Base-by-base conservation (phyloP, 192 early-diverging fungal species). In the Backusella luteola region DNA sequence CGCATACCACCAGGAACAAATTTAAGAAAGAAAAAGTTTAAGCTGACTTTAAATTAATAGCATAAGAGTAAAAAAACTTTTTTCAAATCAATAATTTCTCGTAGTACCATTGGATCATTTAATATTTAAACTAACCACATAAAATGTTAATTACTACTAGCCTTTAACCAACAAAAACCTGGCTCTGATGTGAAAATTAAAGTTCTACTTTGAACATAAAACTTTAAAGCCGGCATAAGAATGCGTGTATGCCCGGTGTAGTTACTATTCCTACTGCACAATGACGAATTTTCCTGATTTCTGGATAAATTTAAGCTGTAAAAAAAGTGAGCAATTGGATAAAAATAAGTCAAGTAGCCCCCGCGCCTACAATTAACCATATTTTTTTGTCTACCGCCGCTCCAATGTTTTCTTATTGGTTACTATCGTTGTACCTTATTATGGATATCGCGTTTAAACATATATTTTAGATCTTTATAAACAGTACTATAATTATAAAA, bases 21-120 rank as follows among this genome's bases (percentile, higher is more conserved):
- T 44, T 44, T 44, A 17, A 44, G 15, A 44, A 44, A 17, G 38
- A 39, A 39, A 56, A 56, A 53, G 21, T 21, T 56, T 21, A 56
- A 21, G 19, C 53, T 19, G 53, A 3, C 53, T n/a, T 21, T 56
- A 56, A 21, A 56, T 21, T 56, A 21, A n/a, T 56, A 21, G 53
- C 53, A 56, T 56, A 56, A 56, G n/a, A 56, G n/a, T 21, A 21
- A 26, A 56, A 32, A 56, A 56, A 56, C 52, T 56, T 21, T 3
- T 56, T 56, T 56, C 53, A 56, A 56, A 56, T 56, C 53, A 56
- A 56, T 26, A 56, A 56, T 56, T 56, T 26, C n/a, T 56, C 21
- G 53, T 56, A 21, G 53, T 56, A 21, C n/a, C n/a, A 56, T 56
- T 56, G 53, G 53, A 56, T 21, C 53, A 56, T 56, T 56, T 21